Evolutionary conservation across 2,329 filamentous ascomycete species (phyloP).

Genomic region (Trematosphaeria pertusa): DNA sequence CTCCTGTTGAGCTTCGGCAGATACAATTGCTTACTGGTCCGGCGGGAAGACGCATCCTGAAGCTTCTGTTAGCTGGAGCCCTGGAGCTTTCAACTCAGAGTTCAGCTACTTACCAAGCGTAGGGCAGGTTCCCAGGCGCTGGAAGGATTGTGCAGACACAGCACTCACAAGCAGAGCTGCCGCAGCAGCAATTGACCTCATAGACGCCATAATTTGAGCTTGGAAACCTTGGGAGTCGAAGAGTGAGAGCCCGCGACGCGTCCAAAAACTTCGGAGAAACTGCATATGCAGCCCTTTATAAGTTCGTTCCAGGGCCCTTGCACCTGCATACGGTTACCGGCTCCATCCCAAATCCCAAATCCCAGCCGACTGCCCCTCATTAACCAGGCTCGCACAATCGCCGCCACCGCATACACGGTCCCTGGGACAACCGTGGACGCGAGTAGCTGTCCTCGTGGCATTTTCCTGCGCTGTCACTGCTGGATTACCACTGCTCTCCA

Average conservation of each 20-base stretch:
- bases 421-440: conserved; percentile 14
- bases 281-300: conserved; percentile 37
- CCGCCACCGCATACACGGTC: conserved; percentile 21
- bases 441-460: conserved; percentile 36
- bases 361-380: neutral
- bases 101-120: conserved; percentile 53
- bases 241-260: conserved; percentile 8
- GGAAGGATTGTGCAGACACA: conserved; percentile 60
- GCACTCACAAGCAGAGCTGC: conserved; percentile 36
- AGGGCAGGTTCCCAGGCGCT: conserved; percentile 63
- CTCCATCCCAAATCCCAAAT: conserved; percentile 11
- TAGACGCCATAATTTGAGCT: conserved; percentile 39
- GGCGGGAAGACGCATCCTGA: conserved; percentile 62
- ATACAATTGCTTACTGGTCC: conserved; percentile 56
- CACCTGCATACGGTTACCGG: conserved; percentile 27
- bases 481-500: conserved; percentile 24
- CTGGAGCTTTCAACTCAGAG: neutral
- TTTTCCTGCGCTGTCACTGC: conserved; percentile 38
- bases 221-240: conserved; percentile 3
- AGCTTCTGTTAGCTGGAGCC: conserved; percentile 22
- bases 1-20: conserved; percentile 7
- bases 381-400: conserved; percentile 21
- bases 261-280: conserved; percentile 16
- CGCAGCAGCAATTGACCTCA: conserved; percentile 33
- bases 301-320: conserved; percentile 26